Conservation (phyloP, 768 basidiomycete species). For the Lentinula guzmanii region DNA sequence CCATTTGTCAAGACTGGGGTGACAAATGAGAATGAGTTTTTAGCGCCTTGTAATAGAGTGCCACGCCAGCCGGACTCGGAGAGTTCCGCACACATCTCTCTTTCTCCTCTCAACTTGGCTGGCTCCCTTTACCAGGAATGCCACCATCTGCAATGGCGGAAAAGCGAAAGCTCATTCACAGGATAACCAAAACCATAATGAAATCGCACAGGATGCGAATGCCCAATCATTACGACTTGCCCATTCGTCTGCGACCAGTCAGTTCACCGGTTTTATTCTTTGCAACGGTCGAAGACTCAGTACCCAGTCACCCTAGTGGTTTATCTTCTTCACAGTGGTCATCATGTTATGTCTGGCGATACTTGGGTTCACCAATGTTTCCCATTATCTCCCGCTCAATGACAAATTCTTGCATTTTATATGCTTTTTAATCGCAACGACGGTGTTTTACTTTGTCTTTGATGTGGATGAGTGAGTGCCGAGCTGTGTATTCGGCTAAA, state of each 20-base stretch:
- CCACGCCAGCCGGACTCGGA: not conserved
- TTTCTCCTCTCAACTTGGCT: not conserved
- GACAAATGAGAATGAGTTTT: not conserved
- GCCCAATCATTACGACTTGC: constrained; percentile 1
- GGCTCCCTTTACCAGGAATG: not conserved
- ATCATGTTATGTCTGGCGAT: constrained; percentile 69
- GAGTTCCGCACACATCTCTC: not conserved
- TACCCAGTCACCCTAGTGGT: constrained; percentile 54
- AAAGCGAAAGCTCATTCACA: constrained; percentile 3
- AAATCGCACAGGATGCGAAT: constrained; percentile 7
- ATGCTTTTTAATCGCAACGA: constrained; percentile 71
- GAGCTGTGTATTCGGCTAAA: not conserved
- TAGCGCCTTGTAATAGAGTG: not conserved
- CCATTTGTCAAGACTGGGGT: no score
- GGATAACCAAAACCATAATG: constrained; percentile 2
- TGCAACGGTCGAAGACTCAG: not conserved
- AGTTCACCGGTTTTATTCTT: not conserved
- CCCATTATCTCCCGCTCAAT: constrained; percentile 60
- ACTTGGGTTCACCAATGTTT: constrained; percentile 71
- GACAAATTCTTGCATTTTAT: constrained; percentile 78
- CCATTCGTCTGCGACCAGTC: constrained; percentile 6
- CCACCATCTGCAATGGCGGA: constrained; percentile 1
- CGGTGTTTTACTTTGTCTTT: constrained; percentile 80
- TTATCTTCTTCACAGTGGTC: constrained; percentile 61
- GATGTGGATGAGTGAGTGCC: constrained; percentile 78